phyloP scores from a whole-genome alignment of 345 rosid genomes.

The Aurinia saxatilis region DNA sequence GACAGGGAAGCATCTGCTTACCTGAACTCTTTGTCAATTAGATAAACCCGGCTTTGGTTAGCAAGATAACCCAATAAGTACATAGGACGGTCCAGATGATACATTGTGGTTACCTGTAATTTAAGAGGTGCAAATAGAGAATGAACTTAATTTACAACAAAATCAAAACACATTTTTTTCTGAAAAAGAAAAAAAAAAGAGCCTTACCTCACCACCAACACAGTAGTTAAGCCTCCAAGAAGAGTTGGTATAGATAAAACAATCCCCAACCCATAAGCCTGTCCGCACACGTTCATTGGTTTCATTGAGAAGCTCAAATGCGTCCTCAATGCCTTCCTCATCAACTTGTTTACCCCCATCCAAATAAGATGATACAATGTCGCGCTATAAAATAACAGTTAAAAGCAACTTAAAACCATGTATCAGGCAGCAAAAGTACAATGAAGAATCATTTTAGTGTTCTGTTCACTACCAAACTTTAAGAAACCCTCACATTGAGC shows the following conservation, averaged over 20 bases:
- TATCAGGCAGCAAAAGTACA: neutral
- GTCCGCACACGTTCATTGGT: conserved; percentile 94
- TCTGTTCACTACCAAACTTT: conserved; percentile 6
- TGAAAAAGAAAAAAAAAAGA: neutral
- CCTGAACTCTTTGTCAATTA: conserved; percentile 97
- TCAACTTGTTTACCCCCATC: conserved; percentile 82
- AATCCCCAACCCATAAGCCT: conserved; percentile 97
- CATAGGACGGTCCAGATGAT: conserved; percentile 97
- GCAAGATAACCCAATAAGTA: conserved; percentile 95
- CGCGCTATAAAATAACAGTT: conserved; percentile 52
- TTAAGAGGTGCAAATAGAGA: neutral
- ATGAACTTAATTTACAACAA: neutral
- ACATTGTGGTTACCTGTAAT: conserved; percentile 91
- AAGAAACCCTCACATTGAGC: conserved; percentile 49
- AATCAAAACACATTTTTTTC: neutral
- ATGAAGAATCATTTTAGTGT: neutral
- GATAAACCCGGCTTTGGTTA: conserved; percentile 88
- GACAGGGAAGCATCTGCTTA: conserved; percentile 32
- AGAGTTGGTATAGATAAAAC: conserved; percentile 92
- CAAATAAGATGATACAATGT: conserved; percentile 63
- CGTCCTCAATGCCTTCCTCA: conserved; percentile 96
- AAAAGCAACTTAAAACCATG: conserved; percentile 11
- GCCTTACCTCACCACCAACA: conserved; percentile 92
- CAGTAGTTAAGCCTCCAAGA: conserved; percentile 98
- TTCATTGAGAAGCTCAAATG: conserved; percentile 97